Evolutionary conservation across 2,329 filamentous ascomycete species (phyloP).

Genomic region (Diaporthe australafricana): DNA sequence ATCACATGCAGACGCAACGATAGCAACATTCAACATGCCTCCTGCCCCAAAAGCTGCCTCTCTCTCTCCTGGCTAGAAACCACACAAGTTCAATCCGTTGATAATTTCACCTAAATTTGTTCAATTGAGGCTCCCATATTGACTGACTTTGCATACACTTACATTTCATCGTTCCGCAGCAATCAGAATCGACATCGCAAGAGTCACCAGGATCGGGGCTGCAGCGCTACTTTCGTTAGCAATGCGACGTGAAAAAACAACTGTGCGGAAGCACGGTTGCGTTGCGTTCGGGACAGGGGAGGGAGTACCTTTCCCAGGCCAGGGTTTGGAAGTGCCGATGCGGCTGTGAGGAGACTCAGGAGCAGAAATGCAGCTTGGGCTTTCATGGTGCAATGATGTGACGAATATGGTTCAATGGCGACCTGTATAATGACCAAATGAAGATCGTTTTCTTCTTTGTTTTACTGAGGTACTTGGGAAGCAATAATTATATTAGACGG

Average conservation of each 20-base stretch:
- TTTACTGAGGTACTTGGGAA: neutral
- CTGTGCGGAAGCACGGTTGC: neutral
- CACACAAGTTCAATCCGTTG: neutral
- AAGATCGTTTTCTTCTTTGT: too few relatives aligned
- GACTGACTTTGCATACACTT: neutral
- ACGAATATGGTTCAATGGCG: neutral
- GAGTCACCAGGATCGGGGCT: neutral
- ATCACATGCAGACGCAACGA: neutral
- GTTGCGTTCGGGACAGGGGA: neutral
- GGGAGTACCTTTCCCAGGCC: neutral
- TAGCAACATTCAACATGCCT: neutral
- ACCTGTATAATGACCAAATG: neutral
- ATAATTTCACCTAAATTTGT: neutral
- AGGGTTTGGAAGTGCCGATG: neutral
- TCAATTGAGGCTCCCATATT: neutral
- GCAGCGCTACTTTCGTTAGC: neutral
- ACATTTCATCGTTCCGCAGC: neutral
- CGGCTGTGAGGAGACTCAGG: neutral
- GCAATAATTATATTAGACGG: neutral
- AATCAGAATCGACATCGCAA: neutral
- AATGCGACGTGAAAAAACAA: rapidly evolving
- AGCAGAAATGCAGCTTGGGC: neutral
- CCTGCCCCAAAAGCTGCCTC: neutral
- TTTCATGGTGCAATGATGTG: neutral
- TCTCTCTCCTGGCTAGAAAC: neutral